These are phyloP conservation scores for Fusarium penzigii DNA, from an alignment of 2,329 filamentous ascomycete species.

Conservation along the genomic window DNA sequence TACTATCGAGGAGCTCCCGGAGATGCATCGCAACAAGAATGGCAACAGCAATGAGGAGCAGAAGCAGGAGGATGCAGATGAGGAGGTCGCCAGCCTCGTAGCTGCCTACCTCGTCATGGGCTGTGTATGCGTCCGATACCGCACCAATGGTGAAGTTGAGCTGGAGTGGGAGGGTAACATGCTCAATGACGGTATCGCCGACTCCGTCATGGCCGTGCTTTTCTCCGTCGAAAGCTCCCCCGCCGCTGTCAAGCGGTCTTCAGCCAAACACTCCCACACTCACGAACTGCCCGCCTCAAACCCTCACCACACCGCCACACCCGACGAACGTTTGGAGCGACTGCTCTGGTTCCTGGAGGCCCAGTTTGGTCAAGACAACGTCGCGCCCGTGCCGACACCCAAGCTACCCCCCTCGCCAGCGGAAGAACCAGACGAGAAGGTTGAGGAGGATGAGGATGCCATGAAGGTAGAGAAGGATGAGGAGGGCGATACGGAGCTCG, in stretches of 20 bases:
- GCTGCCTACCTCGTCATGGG: constrained; percentile 80
- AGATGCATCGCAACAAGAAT: constrained; percentile 46
- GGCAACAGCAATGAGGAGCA: constrained; percentile 33
- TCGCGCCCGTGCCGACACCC: constrained; percentile 72
- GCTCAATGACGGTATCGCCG: constrained; percentile 97
- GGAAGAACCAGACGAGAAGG: constrained; percentile 35
- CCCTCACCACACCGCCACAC: constrained; percentile 69
- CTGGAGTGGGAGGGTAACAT: constrained; percentile 98
- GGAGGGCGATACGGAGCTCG: constrained; percentile 44
- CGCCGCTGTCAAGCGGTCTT: constrained; percentile 79
- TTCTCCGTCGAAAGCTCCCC: constrained; percentile 92
- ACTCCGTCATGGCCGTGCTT: constrained; percentile 90
- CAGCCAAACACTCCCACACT: constrained; percentile 35
- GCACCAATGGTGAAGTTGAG: constrained; percentile 76
- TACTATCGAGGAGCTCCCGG: constrained; percentile 69
- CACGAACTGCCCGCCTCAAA: constrained; percentile 57
- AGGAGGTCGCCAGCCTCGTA: constrained; percentile 59
- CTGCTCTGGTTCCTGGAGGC: constrained; percentile 96
- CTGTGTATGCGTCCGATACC: constrained; percentile 80
- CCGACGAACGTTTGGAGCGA: constrained; percentile 77
- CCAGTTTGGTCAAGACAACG: constrained; percentile 85
- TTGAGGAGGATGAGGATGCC: constrained; percentile 40
- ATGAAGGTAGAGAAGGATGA: constrained; percentile 38
- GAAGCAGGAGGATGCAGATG: constrained; percentile 59
- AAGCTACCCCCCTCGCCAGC: constrained; percentile 50